These are phyloP conservation scores for Arabidopsis lyrata DNA, from an alignment of 441 rosid genomes.

Conservation along the genomic window DNA sequence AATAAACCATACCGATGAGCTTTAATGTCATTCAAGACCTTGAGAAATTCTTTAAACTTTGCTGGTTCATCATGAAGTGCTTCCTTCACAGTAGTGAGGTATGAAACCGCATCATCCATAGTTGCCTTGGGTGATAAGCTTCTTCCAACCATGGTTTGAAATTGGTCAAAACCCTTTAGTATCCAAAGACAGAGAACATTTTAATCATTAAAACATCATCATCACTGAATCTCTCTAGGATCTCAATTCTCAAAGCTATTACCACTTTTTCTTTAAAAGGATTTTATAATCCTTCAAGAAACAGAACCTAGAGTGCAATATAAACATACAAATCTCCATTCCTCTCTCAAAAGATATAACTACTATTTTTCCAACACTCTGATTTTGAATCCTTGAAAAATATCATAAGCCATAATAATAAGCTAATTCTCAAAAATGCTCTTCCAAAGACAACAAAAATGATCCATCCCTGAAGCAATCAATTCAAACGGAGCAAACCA, in stretches of 20 bases:
- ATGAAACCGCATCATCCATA: neutral
- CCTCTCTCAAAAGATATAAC: no score
- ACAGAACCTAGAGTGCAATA: neutral
- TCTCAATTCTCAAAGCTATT: neutral
- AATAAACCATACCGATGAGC: conserved; percentile 3
- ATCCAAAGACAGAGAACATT: neutral
- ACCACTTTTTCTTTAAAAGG: neutral
- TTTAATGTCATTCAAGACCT: neutral
- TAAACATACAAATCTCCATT: no score
- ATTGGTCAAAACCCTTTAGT: neutral
- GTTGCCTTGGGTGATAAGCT: neutral
- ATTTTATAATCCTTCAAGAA: neutral
- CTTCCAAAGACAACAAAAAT: no score
- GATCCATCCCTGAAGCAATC: neutral
- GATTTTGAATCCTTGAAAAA: neutral
- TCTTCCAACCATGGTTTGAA: neutral
- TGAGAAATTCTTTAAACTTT: neutral
- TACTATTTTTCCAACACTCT: no score
- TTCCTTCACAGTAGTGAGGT: neutral
- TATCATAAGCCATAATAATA: no score
- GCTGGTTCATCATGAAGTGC: neutral
- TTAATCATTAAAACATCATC: neutral
- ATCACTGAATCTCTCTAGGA: neutral
- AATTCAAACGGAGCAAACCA: neutral
- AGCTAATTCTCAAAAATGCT: no score